Conservation (phyloP, 163 green algal genomes). For the Prototheca wickerhamii region DNA sequence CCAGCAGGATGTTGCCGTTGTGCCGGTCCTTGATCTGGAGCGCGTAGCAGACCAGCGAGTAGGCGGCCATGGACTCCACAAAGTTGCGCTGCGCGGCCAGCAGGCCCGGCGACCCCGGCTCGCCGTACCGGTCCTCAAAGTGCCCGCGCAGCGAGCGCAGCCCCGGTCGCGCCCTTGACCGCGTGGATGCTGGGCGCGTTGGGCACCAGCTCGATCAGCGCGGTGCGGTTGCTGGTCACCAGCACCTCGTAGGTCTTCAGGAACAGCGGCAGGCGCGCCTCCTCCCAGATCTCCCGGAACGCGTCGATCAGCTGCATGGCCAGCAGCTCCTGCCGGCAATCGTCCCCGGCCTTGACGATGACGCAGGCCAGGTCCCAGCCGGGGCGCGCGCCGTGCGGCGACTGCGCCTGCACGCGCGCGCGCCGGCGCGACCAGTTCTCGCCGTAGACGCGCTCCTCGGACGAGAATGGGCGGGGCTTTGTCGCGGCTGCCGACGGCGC, state of each 20-base stretch:
- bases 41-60: slow-evolving; percentile 87
- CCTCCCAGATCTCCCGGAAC: slow-evolving; percentile 68
- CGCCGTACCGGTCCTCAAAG: slow-evolving; percentile 66
- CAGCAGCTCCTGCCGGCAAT: slow-evolving; percentile 95
- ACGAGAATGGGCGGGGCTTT: background rate
- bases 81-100: slow-evolving; percentile 77
- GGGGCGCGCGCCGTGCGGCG: slow-evolving; percentile 57
- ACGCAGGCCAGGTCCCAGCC: slow-evolving; percentile 80
- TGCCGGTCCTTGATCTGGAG: slow-evolving; percentile 77
- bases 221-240: slow-evolving; percentile 77
- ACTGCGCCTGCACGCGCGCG: slow-evolving; percentile 52
- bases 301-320: slow-evolving; percentile 83
- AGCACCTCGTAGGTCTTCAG: slow-evolving; percentile 85
- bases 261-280: slow-evolving; percentile 82
- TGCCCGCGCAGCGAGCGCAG: slow-evolving; percentile 58
- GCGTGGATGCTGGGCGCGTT: slow-evolving; percentile 83
- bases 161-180: slow-evolving; percentile 54
- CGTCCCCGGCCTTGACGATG: slow-evolving; percentile 97
- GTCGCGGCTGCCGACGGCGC: background rate
- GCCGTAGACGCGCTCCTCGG: slow-evolving; percentile 46
- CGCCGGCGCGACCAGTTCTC: slow-evolving; percentile 54
- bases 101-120: slow-evolving; percentile 45
- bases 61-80: slow-evolving; percentile 87
- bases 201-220: slow-evolving; percentile 93
- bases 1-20: slow-evolving; percentile 88